A percentile compares a stretch with the other conserved stretches of the same genome.
phyloP scores from a whole-genome alignment of 2,329 filamentous ascomycete species.

The Reticulascus tulasneorum region DNA sequence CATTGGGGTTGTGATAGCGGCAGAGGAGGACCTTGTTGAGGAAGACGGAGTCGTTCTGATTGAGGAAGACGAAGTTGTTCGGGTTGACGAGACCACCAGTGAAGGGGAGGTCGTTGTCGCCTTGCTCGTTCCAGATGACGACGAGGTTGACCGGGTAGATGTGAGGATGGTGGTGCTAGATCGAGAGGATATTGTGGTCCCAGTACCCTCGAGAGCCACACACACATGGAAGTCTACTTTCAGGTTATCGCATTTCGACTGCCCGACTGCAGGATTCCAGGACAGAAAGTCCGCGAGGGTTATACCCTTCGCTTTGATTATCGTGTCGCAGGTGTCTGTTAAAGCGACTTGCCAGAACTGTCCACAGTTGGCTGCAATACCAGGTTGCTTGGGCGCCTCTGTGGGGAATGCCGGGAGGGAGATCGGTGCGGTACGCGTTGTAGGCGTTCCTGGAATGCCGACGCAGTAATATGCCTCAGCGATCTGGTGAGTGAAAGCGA shows the following conservation, averaged over 20 bases:
- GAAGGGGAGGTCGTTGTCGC: background rate
- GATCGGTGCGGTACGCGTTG: slow-evolving; percentile 9
- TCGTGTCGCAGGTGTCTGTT: slow-evolving; percentile 2
- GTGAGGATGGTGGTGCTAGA: background rate
- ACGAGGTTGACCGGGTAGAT: background rate
- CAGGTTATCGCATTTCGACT: background rate
- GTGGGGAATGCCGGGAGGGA: background rate
- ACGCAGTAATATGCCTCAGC: too few relatives aligned
- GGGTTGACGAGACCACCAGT: too few relatives aligned
- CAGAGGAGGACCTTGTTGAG: too few relatives aligned
- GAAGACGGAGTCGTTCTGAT: too few relatives aligned
- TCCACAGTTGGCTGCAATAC: slow-evolving; percentile 5
- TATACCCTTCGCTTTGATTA: background rate
- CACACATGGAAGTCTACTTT: slow-evolving; percentile 2
- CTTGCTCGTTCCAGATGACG: background rate
- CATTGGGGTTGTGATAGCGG: too few relatives aligned
- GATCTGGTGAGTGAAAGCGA: too few relatives aligned
- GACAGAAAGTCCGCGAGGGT: background rate
- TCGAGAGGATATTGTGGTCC: background rate
- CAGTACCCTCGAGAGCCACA: background rate
- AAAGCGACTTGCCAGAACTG: slow-evolving; percentile 9
- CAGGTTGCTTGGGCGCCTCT: slow-evolving; percentile 5
- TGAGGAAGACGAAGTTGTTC: too few relatives aligned
- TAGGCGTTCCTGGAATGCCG: slow-evolving; percentile 13
- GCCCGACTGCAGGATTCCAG: slow-evolving; percentile 3